Evolutionary conservation across 176 grass and related monocot genomes (phyloP).

Genomic region (Raddia guianensis): DNA sequence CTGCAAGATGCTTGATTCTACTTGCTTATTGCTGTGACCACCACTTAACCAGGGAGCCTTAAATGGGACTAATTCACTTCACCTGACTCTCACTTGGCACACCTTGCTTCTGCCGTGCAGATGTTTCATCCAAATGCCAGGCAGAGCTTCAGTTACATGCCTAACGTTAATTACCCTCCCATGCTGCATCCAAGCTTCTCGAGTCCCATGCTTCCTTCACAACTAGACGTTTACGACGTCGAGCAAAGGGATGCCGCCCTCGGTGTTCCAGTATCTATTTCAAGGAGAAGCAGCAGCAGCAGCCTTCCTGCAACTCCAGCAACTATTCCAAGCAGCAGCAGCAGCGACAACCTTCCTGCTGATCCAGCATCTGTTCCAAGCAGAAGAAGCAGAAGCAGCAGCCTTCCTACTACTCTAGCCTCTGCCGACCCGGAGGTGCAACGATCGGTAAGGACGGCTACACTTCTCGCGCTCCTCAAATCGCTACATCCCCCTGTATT

Average conservation of each 20-base stretch:
- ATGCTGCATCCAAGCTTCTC: constrained; percentile 3
- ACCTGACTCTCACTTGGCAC: neutral
- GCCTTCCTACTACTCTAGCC: constrained; percentile 21
- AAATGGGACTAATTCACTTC: neutral
- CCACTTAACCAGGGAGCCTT: neutral
- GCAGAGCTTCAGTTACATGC: constrained; percentile 25
- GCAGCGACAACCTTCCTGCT: neutral
- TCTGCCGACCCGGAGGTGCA: constrained; percentile 30
- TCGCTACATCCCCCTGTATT: no score
- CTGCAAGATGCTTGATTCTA: no score
- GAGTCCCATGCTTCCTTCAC: neutral
- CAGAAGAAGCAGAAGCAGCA: neutral
- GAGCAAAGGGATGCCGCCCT: neutral
- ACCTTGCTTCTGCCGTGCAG: constrained; percentile 1
- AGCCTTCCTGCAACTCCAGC: constrained; percentile 20
- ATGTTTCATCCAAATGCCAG: constrained; percentile 5
- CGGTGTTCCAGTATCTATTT: neutral
- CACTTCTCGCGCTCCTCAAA: neutral
- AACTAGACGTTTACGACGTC: neutral
- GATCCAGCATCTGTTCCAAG: neutral
- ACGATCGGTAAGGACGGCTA: constrained; percentile 25
- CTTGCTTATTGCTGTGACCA: neutral
- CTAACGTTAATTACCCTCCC: neutral
- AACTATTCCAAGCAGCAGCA: neutral
- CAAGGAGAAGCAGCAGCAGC: neutral